Evolutionary conservation across 192 early-diverging fungal genomes (phyloP).

Genomic region (Linnemannia hyalina): DNA sequence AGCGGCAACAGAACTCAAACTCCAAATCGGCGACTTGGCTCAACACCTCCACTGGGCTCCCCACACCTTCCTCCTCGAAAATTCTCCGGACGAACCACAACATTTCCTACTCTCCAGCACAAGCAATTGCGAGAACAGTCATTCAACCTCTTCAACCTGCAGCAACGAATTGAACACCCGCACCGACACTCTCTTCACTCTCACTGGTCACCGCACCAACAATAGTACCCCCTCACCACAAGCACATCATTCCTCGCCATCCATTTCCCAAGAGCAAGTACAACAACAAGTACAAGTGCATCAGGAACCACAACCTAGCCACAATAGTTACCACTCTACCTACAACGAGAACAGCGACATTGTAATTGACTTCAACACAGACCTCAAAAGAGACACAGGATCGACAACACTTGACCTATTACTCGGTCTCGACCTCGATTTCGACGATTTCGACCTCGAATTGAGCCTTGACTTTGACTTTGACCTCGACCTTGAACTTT

Average conservation of each 20-base stretch:
- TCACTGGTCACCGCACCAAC: no score
- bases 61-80: not conserved
- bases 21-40: not conserved
- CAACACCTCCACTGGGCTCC: not conserved
- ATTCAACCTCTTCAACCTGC: no score
- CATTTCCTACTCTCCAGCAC: not conserved
- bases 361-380: not conserved
- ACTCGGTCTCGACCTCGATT: constrained; percentile 1
- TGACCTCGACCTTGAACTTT: not conserved
- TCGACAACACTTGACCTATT: not conserved
- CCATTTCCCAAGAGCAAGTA: no score
- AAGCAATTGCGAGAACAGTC: not conserved
- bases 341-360: not conserved
- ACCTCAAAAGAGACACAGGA: not conserved
- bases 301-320: not conserved
- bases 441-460: constrained; percentile 3
- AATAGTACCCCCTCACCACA: no score
- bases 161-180: no score
- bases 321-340: not conserved
- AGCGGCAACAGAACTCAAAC: not conserved
- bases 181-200: no score
- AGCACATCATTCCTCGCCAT: no score
- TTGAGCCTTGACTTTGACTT: constrained; percentile 8
- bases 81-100: not conserved
- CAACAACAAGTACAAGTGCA: not conserved